phyloP scores from a whole-genome alignment of 257 asterid species.

The Ehretia macrophylla region DNA sequence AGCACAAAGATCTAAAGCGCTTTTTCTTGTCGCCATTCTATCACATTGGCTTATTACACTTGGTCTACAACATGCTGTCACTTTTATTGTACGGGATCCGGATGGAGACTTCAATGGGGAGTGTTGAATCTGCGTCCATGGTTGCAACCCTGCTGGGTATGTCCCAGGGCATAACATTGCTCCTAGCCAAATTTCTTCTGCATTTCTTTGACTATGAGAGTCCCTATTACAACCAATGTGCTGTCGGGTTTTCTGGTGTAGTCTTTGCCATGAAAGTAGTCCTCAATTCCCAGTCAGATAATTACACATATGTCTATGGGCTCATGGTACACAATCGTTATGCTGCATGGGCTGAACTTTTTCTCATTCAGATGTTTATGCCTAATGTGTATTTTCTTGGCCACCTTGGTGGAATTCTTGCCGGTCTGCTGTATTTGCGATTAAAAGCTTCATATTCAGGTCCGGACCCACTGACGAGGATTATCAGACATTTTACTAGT shows the following conservation, averaged over 20 bases:
- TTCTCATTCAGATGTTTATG: constrained; percentile 74
- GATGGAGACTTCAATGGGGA: constrained; percentile 77
- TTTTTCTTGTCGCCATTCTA: constrained; percentile 72
- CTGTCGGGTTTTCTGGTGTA: constrained; percentile 90
- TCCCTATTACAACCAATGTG: constrained; percentile 67
- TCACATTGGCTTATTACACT: constrained; percentile 76
- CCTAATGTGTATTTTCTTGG: constrained; percentile 94
- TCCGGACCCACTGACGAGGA: constrained; percentile 33
- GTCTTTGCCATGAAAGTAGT: constrained; percentile 93
- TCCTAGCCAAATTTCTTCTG: constrained; percentile 62
- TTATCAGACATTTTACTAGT: constrained; percentile 34
- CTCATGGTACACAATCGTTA: constrained; percentile 69
- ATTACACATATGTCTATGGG: constrained; percentile 64
- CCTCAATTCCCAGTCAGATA: constrained; percentile 59
- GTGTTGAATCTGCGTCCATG: constrained; percentile 70
- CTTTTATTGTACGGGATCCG: constrained; percentile 91
- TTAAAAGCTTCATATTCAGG: constrained; percentile 43
- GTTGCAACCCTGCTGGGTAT: constrained; percentile 58
- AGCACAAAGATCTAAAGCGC: constrained; percentile 83
- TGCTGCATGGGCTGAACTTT: constrained; percentile 97
- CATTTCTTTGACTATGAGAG: constrained; percentile 50
- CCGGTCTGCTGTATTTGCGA: constrained; percentile 59
- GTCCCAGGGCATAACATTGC: constrained; percentile 79
- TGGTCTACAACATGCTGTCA: constrained; percentile 85
- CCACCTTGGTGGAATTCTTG: constrained; percentile 86